Evolutionary conservation across 495 filamentous ascomycete genomes (phyloP).

Genomic region (Xylaria castorea): DNA sequence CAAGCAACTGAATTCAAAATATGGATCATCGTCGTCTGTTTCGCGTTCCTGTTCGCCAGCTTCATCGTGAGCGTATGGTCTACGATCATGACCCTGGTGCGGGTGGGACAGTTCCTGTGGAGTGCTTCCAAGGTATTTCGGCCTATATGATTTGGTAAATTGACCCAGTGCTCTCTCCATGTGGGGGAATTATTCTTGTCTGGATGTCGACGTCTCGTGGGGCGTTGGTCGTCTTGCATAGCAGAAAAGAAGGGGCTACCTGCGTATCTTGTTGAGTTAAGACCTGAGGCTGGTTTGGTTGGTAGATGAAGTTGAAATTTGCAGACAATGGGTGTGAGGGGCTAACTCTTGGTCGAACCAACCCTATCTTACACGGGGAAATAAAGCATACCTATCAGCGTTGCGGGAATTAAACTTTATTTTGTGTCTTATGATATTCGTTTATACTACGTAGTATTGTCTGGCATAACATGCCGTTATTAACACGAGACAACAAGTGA

Average conservation of each 20-base stretch:
- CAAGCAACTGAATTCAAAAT: not conserved
- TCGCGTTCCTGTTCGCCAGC: not conserved
- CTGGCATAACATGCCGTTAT: not conserved
- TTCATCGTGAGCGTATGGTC: not conserved
- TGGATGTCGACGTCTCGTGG: not conserved
- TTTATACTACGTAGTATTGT: not conserved
- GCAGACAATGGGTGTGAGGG: not conserved
- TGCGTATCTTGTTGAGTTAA: not conserved
- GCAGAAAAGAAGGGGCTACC: not conserved
- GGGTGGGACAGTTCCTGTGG: not conserved
- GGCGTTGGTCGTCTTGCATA: not conserved
- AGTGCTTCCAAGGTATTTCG: not conserved
- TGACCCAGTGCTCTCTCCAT: not conserved
- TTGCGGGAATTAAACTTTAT: not conserved
- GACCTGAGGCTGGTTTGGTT: not conserved
- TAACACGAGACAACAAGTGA: not conserved
- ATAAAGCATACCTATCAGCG: not conserved
- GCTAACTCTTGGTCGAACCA: not conserved
- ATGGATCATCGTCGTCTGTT: not conserved
- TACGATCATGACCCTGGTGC: not conserved
- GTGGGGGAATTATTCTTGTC: not conserved
- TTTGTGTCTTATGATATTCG: not conserved
- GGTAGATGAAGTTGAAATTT: not conserved
- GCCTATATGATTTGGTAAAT: not conserved
- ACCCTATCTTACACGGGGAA: not conserved